A percentile compares a stretch with the other conserved stretches of the same genome.
phyloP scores from a whole-genome alignment of 495 filamentous ascomycete species.

The Penicillium goetzii region DNA sequence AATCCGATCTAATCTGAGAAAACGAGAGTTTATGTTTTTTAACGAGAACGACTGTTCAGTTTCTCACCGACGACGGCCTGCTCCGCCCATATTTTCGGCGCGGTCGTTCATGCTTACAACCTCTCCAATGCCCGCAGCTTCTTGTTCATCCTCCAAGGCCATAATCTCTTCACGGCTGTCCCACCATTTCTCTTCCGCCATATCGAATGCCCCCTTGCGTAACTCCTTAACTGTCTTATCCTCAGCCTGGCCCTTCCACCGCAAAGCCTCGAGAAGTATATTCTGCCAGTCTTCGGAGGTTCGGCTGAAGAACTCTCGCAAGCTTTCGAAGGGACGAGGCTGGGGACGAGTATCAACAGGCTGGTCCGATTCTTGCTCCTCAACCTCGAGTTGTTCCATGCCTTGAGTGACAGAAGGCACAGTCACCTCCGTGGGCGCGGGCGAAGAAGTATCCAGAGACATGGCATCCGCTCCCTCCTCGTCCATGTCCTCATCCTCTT shows the following conservation, averaged over 20 bases:
- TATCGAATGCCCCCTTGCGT: constrained; percentile 82
- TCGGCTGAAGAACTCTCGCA: constrained; percentile 88
- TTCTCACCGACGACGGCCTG: constrained; percentile 59
- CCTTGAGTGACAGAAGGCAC: constrained; percentile 55
- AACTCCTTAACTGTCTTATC: constrained; percentile 84
- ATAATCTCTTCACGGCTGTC: constrained; percentile 94
- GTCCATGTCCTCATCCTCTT: constrained; percentile 64
- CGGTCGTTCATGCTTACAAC: constrained; percentile 84
- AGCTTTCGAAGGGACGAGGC: constrained; percentile 84
- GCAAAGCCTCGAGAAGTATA: constrained; percentile 68
- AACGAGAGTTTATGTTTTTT: background rate
- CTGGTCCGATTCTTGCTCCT: constrained; percentile 57
- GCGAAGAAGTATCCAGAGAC: constrained; percentile 44
- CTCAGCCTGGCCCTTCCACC: constrained; percentile 55
- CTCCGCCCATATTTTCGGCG: constrained; percentile 57
- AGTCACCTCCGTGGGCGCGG: constrained; percentile 41
- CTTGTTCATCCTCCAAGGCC: constrained; percentile 92
- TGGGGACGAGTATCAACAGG: constrained; percentile 50
- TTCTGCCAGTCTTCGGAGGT: constrained; percentile 92
- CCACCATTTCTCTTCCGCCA: constrained; percentile 97
- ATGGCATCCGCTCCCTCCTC: constrained; percentile 47
- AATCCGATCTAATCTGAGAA: background rate
- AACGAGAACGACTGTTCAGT: background rate
- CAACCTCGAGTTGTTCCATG: constrained; percentile 63
- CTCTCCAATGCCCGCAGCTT: constrained; percentile 93